Evolutionary conservation across 2,329 filamentous ascomycete species (phyloP), one percentile per base, ranked within the genome.

Genomic region (Ophiostoma himal-ulmi): DNA sequence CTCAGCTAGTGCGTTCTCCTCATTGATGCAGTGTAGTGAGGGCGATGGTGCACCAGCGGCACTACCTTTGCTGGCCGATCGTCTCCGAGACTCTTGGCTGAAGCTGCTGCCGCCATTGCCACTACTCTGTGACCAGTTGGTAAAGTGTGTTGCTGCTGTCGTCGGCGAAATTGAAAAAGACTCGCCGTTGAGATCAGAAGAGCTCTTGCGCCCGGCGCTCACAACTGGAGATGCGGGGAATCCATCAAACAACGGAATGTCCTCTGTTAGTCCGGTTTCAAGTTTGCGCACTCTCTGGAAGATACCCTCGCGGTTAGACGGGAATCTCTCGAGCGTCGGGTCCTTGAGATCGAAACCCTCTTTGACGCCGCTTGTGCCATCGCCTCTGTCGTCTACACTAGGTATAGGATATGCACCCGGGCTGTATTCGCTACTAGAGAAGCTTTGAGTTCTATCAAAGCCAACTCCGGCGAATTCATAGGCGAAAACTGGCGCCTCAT

Each of bases 251-350:
- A 76, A 74, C 0, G 79, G 75, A 37, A 78, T 77, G 44, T 83
- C 81, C 64, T 80, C 81, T 54, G 78, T 77, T 0, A 81, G 77
- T 60, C 82, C 80, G 0, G 81, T 83, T 70, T 81, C 81, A 17
- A 85, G 80, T 68, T 81, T 81, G 7, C 82, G 80, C 17, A 85
- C 78, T 0, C 81, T 78, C 67, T 81, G 79, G 14, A 85, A 76
- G 68, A 85, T 83, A 6, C 81, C 81, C 0, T 78, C 77, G 20
- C 79, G 78, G 68, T 81, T 80, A 0, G 80, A 83, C 1, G 83
- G 83, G 72, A 85, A 84, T 22, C 75, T 77, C 72, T 85, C 83
- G 10, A 85, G 75, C 0, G 80, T 83, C 1, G 83, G 83, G 68
- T 85, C 83, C 66, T 81, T 79, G 1, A 81, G 71, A 67, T 84